Percentiles rank a stretch among this genome's conserved stretches.
Evolutionary conservation across 2,329 filamentous ascomycete genomes (phyloP).

Genomic region (Metarhizium humberi): DNA sequence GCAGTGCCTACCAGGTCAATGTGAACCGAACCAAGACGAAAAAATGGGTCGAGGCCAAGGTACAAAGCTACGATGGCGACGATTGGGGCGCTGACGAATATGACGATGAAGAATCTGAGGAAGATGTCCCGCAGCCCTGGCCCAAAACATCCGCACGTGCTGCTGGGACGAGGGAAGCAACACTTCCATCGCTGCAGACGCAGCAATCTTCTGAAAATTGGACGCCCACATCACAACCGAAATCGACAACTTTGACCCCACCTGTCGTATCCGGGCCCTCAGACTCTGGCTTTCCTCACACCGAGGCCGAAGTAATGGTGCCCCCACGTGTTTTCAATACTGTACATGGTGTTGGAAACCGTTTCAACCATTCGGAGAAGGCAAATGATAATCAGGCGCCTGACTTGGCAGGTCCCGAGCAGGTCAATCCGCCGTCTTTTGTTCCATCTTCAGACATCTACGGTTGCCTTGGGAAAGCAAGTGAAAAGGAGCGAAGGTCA

Average conservation of each 20-base stretch:
- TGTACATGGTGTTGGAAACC: background rate
- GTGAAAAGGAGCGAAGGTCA: constrained; percentile 27
- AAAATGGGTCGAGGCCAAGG: constrained; percentile 90
- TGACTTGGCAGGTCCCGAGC: background rate
- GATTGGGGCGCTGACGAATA: constrained; percentile 77
- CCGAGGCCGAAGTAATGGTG: background rate
- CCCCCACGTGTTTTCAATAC: background rate
- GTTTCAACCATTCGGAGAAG: background rate
- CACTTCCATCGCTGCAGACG: constrained; percentile 7
- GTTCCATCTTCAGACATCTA: constrained; percentile 73
- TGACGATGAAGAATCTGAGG: constrained; percentile 44
- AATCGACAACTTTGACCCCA: constrained; percentile 1
- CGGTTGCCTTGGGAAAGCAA: constrained; percentile 59
- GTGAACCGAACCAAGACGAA: constrained; percentile 83
- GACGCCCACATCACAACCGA: background rate
- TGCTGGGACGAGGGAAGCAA: constrained; percentile 1
- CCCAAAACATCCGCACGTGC: background rate
- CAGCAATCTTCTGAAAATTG: background rate
- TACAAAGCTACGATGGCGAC: constrained; percentile 80
- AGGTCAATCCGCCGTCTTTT: constrained; percentile 34
- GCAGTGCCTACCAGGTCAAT: constrained; percentile 62
- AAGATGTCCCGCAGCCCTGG: constrained; percentile 10
- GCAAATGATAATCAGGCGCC: background rate
- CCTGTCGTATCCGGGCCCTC: background rate
- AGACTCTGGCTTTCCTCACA: background rate